phyloP scores from a whole-genome alignment of 768 basidiomycete species.

The Naganishia randhawae region DNA sequence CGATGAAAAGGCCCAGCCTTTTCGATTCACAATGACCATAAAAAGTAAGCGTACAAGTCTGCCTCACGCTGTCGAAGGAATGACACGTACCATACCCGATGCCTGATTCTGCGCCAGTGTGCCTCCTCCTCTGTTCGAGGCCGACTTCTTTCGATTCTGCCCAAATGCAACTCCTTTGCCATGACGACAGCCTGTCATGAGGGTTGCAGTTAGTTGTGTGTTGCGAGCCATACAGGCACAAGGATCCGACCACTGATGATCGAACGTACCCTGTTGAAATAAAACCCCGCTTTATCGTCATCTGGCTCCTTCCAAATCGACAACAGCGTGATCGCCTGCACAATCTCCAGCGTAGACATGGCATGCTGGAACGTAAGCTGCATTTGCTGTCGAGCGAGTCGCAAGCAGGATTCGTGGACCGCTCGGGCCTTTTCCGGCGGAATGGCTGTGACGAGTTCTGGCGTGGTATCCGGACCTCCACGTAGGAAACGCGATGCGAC shows the following conservation, averaged over 20 bases:
- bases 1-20: slow-evolving; percentile 36
- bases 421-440: slow-evolving; percentile 32
- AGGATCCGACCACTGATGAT: not conserved
- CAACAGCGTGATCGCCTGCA: slow-evolving; percentile 33
- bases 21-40: not conserved
- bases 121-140: slow-evolving; percentile 27
- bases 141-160: slow-evolving; percentile 28
- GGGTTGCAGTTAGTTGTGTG: not conserved
- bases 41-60: not conserved
- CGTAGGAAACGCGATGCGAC: slow-evolving; percentile 34
- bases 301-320: slow-evolving; percentile 38
- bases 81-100: slow-evolving; percentile 31
- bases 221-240: too few species aligned
- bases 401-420: slow-evolving; percentile 36
- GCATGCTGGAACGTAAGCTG: slow-evolving; percentile 34
- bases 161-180: slow-evolving; percentile 34
- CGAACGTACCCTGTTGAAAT: slow-evolving; percentile 31
- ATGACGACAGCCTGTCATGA: slow-evolving; percentile 28
- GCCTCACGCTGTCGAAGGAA: not conserved
- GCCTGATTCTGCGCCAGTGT: slow-evolving; percentile 27
- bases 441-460: slow-evolving; percentile 23
- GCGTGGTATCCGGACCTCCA: slow-evolving; percentile 25
- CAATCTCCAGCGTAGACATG: slow-evolving; percentile 29
- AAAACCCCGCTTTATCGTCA: slow-evolving; percentile 36
- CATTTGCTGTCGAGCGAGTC: slow-evolving; percentile 33